Evolutionary conservation across 352 stramenopile genomes (phyloP).

Genomic region (Globisporangium megalacanthum): DNA sequence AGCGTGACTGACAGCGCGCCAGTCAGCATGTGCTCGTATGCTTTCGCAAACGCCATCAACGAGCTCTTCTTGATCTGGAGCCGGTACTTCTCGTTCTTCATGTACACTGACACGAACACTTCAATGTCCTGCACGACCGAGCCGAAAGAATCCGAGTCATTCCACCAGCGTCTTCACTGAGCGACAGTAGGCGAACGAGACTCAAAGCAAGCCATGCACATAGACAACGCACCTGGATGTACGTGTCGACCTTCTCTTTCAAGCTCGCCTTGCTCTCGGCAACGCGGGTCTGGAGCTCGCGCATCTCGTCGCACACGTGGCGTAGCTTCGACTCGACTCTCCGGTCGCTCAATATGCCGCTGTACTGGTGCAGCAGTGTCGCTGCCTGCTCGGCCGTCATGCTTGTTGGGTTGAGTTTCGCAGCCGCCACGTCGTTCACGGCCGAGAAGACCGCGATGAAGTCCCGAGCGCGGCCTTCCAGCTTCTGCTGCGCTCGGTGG

Average conservation of each 20-base stretch:
- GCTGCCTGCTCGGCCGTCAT: constrained; percentile 27
- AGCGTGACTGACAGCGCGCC: constrained; percentile 29
- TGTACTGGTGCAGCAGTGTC: constrained; percentile 21
- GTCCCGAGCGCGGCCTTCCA: constrained; percentile 45
- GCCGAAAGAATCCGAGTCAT: constrained; percentile 3
- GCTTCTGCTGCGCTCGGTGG: constrained; percentile 54
- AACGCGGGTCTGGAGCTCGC: constrained; percentile 28
- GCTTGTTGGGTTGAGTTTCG: constrained; percentile 15
- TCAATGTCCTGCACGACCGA: constrained; percentile 51
- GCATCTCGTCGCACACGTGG: constrained; percentile 42
- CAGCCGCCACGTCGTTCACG: constrained; percentile 20
- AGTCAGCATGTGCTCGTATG: constrained; percentile 54
- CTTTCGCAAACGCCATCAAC: constrained; percentile 60
- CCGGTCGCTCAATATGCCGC: constrained; percentile 18
- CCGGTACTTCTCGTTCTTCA: constrained; percentile 86
- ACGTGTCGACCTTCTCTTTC: constrained; percentile 40
- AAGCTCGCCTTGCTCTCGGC: constrained; percentile 28
- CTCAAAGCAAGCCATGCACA: too few species aligned
- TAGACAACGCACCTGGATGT: constrained; percentile 40
- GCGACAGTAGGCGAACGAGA: not conserved
- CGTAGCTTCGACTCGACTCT: constrained; percentile 38
- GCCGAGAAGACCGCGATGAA: constrained; percentile 25
- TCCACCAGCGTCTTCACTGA: not conserved
- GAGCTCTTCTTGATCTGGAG: constrained; percentile 81
- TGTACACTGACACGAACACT: constrained; percentile 64